Percentiles rank a stretch among this genome's conserved stretches.
Evolutionary conservation across 2,329 filamentous ascomycete species (phyloP).

Genomic region (Fusarium decemcellulare): DNA sequence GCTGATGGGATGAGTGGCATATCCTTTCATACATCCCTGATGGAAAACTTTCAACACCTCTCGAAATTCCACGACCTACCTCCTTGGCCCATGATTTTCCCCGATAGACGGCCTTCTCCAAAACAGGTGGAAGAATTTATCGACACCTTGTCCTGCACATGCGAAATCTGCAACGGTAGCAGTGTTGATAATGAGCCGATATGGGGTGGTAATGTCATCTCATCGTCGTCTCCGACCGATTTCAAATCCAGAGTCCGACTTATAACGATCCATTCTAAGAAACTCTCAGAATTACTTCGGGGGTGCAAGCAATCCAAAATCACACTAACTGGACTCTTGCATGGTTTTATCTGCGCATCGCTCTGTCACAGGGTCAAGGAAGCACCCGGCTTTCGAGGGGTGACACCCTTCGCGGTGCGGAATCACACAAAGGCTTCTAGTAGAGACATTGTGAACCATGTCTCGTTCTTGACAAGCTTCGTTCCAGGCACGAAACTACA

Average conservation of each 20-base stretch:
- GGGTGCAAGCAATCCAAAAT: conserved; percentile 9
- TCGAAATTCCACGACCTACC: not conserved
- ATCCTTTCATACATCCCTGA: conserved; percentile 16
- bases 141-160: not conserved
- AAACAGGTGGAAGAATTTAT: conserved; percentile 4
- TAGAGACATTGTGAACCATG: conserved; percentile 18
- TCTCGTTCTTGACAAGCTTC: conserved; percentile 15
- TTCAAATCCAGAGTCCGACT: conserved; percentile 13
- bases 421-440: not conserved
- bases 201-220: conserved; percentile 6
- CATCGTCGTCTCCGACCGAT: not conserved
- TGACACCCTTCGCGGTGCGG: conserved; percentile 23
- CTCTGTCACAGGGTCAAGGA: fast-evolving
- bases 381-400: not conserved
- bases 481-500: not conserved
- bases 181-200: not conserved
- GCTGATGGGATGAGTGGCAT: conserved; percentile 25
- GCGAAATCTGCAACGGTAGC: not conserved
- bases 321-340: conserved; percentile 17
- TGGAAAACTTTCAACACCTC: not conserved
- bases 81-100: conserved; percentile 15
- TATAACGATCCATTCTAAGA: not conserved
- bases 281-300: not conserved
- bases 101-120: not conserved
- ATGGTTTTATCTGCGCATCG: conserved; percentile 8